phyloP scores from a whole-genome alignment of 139 green algal genomes.

The Pseudopediastrum boryanum region DNA sequence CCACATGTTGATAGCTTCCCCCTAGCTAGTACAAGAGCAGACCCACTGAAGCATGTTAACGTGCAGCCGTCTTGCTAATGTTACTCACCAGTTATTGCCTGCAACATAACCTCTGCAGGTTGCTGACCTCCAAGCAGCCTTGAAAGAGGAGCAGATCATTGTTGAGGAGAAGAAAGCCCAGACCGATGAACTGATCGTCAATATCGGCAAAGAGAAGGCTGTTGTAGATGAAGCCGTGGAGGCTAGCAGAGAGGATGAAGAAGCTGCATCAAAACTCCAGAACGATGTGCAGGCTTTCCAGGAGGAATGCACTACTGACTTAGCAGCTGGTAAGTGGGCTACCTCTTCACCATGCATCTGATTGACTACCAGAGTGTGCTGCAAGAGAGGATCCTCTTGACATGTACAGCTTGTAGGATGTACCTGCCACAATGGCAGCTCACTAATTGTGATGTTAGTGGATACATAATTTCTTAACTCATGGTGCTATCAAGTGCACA shows the following conservation, averaged over 20 bases:
- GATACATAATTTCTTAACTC: too few species aligned
- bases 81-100: background rate
- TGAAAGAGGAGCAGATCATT: slow-evolving; percentile 87
- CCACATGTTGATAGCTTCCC: too few species aligned
- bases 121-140: slow-evolving; percentile 79
- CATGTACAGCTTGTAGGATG: too few species aligned
- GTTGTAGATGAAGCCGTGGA: slow-evolving; percentile 90
- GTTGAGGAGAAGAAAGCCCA: slow-evolving; percentile 90
- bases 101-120: slow-evolving; percentile 65
- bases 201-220: slow-evolving; percentile 88
- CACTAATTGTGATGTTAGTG: too few species aligned
- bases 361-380: slow-evolving; percentile 42
- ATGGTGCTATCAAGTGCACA: too few species aligned
- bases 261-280: slow-evolving; percentile 54
- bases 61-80: background rate
- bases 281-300: slow-evolving; percentile 84
- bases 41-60: too few species aligned
- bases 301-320: slow-evolving; percentile 77
- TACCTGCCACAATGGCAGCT: too few species aligned
- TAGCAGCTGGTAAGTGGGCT: slow-evolving; percentile 46
- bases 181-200: slow-evolving; percentile 90
- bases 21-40: too few species aligned
- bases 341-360: background rate
- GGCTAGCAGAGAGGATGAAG: slow-evolving; percentile 71
- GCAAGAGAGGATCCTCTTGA: too few species aligned